Conservation (phyloP, 176 grass and related monocot genomes). For the Phragmites australis region DNA sequence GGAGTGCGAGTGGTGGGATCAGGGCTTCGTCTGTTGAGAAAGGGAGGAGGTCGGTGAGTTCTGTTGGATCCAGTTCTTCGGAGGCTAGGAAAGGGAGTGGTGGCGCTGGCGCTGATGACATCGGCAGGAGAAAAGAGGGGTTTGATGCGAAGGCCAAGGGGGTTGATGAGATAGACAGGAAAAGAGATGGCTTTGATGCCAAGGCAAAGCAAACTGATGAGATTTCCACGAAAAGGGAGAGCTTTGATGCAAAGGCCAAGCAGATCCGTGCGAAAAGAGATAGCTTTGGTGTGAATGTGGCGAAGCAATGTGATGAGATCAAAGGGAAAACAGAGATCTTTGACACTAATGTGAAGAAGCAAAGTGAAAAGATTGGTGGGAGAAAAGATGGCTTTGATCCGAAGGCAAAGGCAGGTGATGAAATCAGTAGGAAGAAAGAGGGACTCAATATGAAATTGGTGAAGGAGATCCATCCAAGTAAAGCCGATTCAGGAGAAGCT, state of each 20-base stretch:
- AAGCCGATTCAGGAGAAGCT: slow-evolving; percentile 18
- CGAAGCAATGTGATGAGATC: slow-evolving; percentile 36
- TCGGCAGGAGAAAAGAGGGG: slow-evolving; percentile 28
- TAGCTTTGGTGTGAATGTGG: slow-evolving; percentile 32
- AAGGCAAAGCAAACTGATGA: slow-evolving; percentile 39
- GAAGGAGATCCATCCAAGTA: slow-evolving; percentile 13
- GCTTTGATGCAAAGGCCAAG: slow-evolving; percentile 42
- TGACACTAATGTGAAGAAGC: slow-evolving; percentile 18
- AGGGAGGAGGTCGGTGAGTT: slow-evolving; percentile 44
- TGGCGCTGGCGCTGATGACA: not conserved
- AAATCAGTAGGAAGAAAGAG: slow-evolving; percentile 41
- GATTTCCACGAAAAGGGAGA: slow-evolving; percentile 41
- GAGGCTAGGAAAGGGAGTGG: slow-evolving; percentile 38
- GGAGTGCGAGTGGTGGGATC: slow-evolving; percentile 54
- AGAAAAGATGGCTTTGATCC: slow-evolving; percentile 11
- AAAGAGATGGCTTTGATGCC: slow-evolving; percentile 46
- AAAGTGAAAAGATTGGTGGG: slow-evolving; percentile 19
- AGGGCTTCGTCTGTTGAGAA: slow-evolving; percentile 56
- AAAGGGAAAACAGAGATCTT: slow-evolving; percentile 34
- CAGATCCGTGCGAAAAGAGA: slow-evolving; percentile 46
- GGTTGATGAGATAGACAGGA: slow-evolving; percentile 33
- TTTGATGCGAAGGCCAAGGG: slow-evolving; percentile 28
- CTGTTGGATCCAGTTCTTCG: slow-evolving; percentile 18
- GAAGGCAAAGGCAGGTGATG: slow-evolving; percentile 29
- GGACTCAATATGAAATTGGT: not conserved